Evolutionary conservation across 176 grass and related monocot genomes (phyloP).

Genomic region (Typha latifolia): DNA sequence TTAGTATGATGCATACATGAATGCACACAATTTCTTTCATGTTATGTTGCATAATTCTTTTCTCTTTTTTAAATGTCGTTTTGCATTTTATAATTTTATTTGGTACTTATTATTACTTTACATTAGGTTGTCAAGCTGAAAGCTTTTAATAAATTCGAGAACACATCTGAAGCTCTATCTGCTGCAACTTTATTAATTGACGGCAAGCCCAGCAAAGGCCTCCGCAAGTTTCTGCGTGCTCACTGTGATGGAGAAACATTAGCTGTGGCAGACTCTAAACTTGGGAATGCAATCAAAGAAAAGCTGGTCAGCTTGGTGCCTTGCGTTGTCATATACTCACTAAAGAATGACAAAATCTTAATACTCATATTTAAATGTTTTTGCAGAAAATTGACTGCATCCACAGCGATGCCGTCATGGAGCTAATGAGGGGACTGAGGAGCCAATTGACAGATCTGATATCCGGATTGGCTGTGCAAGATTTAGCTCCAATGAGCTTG

Average conservation of each 20-base stretch:
- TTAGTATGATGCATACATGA: background rate
- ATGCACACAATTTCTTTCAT: background rate
- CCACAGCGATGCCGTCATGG: slow-evolving; percentile 80
- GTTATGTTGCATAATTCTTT: background rate
- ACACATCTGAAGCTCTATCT: slow-evolving; percentile 77
- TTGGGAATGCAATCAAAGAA: slow-evolving; percentile 83
- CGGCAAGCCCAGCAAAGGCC: slow-evolving; percentile 85
- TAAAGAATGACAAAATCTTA: background rate
- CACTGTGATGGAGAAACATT: slow-evolving; percentile 80
- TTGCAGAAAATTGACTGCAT: slow-evolving; percentile 86
- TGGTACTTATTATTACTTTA: background rate
- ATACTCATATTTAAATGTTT: background rate
- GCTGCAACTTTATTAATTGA: slow-evolving; percentile 73
- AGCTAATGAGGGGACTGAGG: slow-evolving; percentile 84
- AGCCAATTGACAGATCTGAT: slow-evolving; percentile 82
- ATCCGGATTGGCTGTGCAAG: slow-evolving; percentile 66
- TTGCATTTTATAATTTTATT: background rate
- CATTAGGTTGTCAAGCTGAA: slow-evolving; percentile 86
- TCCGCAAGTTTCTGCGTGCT: slow-evolving; percentile 71
- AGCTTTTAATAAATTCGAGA: slow-evolving; percentile 96
- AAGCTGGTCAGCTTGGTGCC: slow-evolving; percentile 40
- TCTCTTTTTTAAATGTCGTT: background rate
- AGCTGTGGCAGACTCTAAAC: slow-evolving; percentile 84
- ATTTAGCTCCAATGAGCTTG: slow-evolving; percentile 80
- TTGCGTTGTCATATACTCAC: background rate